Evolutionary conservation across 2,329 filamentous ascomycete species (phyloP), one percentile per base, ranked within the genome.

Genomic region (Beauveria brongniartii): DNA sequence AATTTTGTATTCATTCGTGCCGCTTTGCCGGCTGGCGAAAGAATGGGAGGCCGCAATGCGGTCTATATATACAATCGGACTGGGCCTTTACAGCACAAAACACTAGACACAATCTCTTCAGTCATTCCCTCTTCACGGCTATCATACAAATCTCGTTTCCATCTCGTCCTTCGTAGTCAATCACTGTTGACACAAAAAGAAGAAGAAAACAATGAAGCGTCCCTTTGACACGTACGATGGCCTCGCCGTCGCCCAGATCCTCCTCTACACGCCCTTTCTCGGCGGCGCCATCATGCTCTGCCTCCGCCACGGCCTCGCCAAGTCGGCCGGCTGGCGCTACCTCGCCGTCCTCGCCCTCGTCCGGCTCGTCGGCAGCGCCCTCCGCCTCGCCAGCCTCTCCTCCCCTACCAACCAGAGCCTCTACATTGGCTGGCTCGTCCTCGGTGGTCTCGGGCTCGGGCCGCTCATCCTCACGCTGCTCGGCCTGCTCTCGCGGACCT

Each of bases 291-390:
- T 75, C 59, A 56, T 68, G 43, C 63, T 86, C 60, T 84, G 82
- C 12, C 82, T 66, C 61, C 69, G 66, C 16, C 71, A 74, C 59
- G 72, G 84, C 80, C 81, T 80, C 69, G 66, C 73, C 5, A 83
- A 86, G 76, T 79, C 85, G 9, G 81, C 81, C 18, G 84, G 84
- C 4, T 87, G 84, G 53, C 78, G 85, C 24, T 76, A 86, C 10
- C 80, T 88, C 66, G 74, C 87, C 16, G 77, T 88, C 28, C 76
- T 85, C 16, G 76, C 84, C 2, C 73, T 85, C 16, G 76, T 71
- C 60, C 82, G 87, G 74, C 82, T 88, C 59, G 75, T 86, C 54
- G 72, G 76, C 63, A 78, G 83, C 64, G 73, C 76, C n/a, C 61
- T 86, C 14, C 69, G 67, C 60, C 70, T 75, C 7, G 72, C 68